Base-by-base conservation (phyloP, 805 yeast species). In the Pichia heedii region DNA sequence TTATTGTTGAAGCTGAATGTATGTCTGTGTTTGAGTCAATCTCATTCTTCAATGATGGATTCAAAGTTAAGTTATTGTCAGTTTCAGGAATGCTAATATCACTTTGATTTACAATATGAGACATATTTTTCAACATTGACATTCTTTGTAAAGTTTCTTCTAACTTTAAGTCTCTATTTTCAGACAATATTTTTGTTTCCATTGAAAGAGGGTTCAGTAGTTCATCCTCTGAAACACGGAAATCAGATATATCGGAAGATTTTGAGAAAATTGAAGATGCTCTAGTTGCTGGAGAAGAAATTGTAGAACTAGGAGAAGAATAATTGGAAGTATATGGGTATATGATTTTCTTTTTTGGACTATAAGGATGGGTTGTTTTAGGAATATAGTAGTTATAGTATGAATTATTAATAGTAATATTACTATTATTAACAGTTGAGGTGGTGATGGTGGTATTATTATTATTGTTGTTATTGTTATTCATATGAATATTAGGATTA, bases 261-360 rank as follows among this genome's bases (percentile, higher is more conserved):
- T 55, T 57, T 20, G 75, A 69, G 53, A 73, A 61, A 3, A 74
- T 55, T 0, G 77, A 71, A 0, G 75, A 71, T 5, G 73, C 62
- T 44, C 76, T 58, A 1, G 75, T 70, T 13, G 57, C 53, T 6
- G 64, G 63, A 20, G 68, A 57, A 10, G 62, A 54, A 8, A 50
- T 48, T 20, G 56, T 46, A 1, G 54, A 42, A n/a, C 53, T 32
- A 8, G 20, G 32, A n/a, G 37, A 35, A n/a, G 37, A 35, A 35
- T 35, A 35, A 22, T 35, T 35, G 15, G 37, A 21, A 3, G 12
- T n/a, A 15, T 29, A 29, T 29, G 32, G 32, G 32, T 29, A 29
- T 29, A 29, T 29, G 13, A n/a, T n/a, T n/a, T n/a, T n/a, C n/a
- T n/a, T n/a, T n/a, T 29, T 29, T 3, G 32, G 18, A 12, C 32